Evolutionary conservation across 495 filamentous ascomycete genomes (phyloP), one percentile per base, ranked within the genome.

Genomic region (Aspergillus kassunensis): DNA sequence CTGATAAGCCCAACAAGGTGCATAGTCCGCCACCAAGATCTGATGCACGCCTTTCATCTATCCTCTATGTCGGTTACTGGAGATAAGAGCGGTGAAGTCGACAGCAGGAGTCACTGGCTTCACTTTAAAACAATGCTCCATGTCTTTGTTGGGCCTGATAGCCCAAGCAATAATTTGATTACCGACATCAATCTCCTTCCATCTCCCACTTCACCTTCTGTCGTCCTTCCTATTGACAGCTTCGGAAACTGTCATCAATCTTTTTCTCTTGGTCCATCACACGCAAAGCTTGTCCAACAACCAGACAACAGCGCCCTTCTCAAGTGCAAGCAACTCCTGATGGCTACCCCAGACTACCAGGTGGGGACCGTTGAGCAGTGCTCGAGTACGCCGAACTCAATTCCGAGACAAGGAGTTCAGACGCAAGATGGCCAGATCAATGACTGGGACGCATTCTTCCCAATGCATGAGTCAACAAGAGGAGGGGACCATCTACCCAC

Each of bases 41-140:
- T 50, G 40, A 55, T 41, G 37, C 46, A 37, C 36, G 18, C 21
- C 16, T 13, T 42, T 51, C 12, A 40, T 30, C 29, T 40, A 37
- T 15, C 19, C 27, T 33, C 41, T 33, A 51, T 45, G 45, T 34
- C 12, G 21, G 37, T 19, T 42, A 16, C 36, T 21, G 36, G 45
- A 9, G 20, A 50, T 24, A 47, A 48, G 45, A 58, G 61, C 61
- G 61, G 57, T 60, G 61, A 54, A 45, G 41, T 54, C 30, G 55
- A 24, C 25, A 33, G 39, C 27, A 41, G 35, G 24, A 52, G 21
- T 41, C 9, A 34, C 36, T 49, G 47, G 42, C 37, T 23, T 49
- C 33, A 52, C 52, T 54, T 56, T 58, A 58, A 58, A 56, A 39
- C 51, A 37, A 62, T 54, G 52, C 24, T 48, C 47, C 48, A 42